A percentile compares a stretch with the other conserved stretches of the same genome.
Conservation (phyloP, 495 filamentous ascomycete genomes). For the Penicillium soppii region DNA sequence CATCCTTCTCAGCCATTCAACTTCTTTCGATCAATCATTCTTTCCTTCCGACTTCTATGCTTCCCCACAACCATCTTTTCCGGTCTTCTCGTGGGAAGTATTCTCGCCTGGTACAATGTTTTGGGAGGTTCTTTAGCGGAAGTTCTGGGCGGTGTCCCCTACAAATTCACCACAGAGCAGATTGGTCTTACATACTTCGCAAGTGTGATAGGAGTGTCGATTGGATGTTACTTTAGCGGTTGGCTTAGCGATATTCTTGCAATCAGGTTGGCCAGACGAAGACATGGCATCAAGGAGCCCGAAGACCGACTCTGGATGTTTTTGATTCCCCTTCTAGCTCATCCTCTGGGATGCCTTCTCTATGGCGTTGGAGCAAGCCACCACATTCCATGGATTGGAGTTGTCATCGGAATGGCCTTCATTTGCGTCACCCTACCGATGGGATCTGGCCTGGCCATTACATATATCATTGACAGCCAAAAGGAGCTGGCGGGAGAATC, state of each 20-base stretch:
- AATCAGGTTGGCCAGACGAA: constrained; percentile 23
- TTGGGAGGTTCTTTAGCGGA: constrained; percentile 2
- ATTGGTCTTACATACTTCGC: constrained; percentile 12
- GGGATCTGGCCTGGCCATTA: constrained; percentile 18
- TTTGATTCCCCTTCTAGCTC: constrained; percentile 1
- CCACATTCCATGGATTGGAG: constrained; percentile 22
- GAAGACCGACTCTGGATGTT: constrained; percentile 28
- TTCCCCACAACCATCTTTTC: constrained; percentile 15
- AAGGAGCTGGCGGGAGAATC: constrained; percentile 52
- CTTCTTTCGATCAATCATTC: neutral
- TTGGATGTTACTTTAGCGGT: constrained; percentile 14
- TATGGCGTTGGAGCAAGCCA: constrained; percentile 20
- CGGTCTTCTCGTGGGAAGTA: constrained; percentile 13
- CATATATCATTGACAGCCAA: constrained; percentile 24
- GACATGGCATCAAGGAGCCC: constrained; percentile 35
- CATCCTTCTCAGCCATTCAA: constrained; percentile 5
- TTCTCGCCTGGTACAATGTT: constrained; percentile 10
- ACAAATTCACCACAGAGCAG: constrained; percentile 10
- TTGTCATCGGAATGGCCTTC: constrained; percentile 18
- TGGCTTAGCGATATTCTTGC: constrained; percentile 22
- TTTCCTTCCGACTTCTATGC: constrained; percentile 11
- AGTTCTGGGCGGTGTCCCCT: constrained; percentile 14
- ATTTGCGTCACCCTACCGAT: constrained; percentile 13
- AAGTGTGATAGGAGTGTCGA: constrained; percentile 14
- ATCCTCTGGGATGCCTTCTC: constrained; percentile 11